phyloP scores from a whole-genome alignment of 2,329 filamentous ascomycete species.

The Penicillium italicum region DNA sequence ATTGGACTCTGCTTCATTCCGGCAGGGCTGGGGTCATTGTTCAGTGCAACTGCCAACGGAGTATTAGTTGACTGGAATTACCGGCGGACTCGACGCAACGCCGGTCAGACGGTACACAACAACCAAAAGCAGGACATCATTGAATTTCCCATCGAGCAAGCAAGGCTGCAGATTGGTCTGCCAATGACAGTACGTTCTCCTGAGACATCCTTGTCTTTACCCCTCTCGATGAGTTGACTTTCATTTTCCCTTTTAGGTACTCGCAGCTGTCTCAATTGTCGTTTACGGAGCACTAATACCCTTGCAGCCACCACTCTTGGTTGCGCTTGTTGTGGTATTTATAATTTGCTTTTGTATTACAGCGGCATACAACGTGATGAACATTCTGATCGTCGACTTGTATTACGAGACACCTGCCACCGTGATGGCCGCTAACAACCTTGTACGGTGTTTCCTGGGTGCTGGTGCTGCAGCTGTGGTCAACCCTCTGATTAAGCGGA shows the following conservation, averaged over 20 bases:
- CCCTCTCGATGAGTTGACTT: neutral
- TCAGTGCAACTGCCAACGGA: slow-evolving; percentile 25
- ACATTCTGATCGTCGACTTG: slow-evolving; percentile 46
- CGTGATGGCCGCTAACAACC: slow-evolving; percentile 35
- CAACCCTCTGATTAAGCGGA: slow-evolving; percentile 18
- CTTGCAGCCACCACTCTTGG: slow-evolving; percentile 18
- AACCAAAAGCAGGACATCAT: slow-evolving; percentile 55
- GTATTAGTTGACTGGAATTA: slow-evolving; percentile 66
- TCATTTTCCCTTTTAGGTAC: slow-evolving; percentile 6
- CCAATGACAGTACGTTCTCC: slow-evolving; percentile 20
- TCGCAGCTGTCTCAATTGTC: slow-evolving; percentile 11
- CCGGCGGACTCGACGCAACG: slow-evolving; percentile 51
- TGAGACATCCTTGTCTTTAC: neutral
- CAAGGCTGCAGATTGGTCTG: slow-evolving; percentile 32
- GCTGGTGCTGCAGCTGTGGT: slow-evolving; percentile 29
- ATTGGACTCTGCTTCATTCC: slow-evolving; percentile 39
- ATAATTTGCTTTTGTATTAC: slow-evolving; percentile 37
- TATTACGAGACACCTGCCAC: slow-evolving; percentile 33
- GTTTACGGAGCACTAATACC: slow-evolving; percentile 12
- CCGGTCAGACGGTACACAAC: slow-evolving; percentile 56
- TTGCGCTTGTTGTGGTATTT: slow-evolving; percentile 33
- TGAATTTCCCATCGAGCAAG: slow-evolving; percentile 48
- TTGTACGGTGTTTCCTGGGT: slow-evolving; percentile 33
- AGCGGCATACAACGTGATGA: slow-evolving; percentile 42
- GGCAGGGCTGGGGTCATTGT: slow-evolving; percentile 25